Evolutionary conservation across 2,329 filamentous ascomycete species (phyloP), one percentile per base, ranked within the genome.

Genomic region (Metarhizium anisopliae): DNA sequence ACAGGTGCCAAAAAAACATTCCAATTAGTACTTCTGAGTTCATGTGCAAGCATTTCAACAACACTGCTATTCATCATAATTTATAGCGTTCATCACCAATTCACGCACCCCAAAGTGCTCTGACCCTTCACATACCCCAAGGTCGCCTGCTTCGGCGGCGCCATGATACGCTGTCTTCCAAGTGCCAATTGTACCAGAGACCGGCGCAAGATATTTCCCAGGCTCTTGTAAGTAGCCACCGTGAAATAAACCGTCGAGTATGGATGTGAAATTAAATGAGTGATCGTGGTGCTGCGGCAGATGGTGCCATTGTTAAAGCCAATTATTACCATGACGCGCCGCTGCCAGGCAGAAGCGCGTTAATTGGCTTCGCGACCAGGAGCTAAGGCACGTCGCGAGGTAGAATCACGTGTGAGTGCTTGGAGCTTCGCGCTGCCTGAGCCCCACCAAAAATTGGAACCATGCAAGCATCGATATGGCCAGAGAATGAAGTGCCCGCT

Each of bases 81-180:
- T 36, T 13, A 13, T 13, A 40, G 14, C 11, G 2, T 40, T 40
- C 38, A 40, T 11, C 42, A 20, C 42, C 42, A 20, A 20, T 56
- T 56, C 75, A 72, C 83, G 61, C 70, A 91, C 88, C 85, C 82
- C 70, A 93, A 74, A 63, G 85, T 90, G 67, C 80, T 83, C 77
- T 93, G 89, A 61, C 84, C 75, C 72, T 83, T 86, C 60, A 93
- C 90, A 75, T 94, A 95, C 91, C 89, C 89, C 70, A 95, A 75
- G 59, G 89, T 95, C 65, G 88, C 84, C 74, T 95, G 90, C 69
- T 89, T 91, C 47, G 74, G 74, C 62, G 76, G 73, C 73, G 76
- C 74, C 74, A 78, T 77, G 62, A 62, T 63, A 57, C 54, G 59
- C 47, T 58, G 20, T 54, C 52, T 61, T 42, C 45, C 36, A 35